Conservation (phyloP, 2,329 filamentous ascomycete species). For the Claviceps spartinae region DNA sequence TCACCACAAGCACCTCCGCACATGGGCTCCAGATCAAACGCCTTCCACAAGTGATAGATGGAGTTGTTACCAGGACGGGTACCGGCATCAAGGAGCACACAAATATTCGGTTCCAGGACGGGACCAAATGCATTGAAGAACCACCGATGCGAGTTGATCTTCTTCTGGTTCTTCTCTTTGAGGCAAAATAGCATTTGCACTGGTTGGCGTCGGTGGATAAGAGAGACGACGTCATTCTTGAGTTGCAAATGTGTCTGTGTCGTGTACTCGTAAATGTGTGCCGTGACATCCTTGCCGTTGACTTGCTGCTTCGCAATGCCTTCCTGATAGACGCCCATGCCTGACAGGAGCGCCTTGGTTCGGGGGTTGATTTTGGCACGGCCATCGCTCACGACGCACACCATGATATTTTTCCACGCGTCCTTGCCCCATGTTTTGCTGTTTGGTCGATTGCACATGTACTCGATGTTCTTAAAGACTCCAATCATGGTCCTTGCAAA, state of each 20-base stretch:
- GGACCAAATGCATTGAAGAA: conserved; percentile 96
- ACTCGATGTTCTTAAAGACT: conserved; percentile 97
- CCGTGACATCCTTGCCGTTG: conserved; percentile 89
- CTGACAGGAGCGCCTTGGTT: conserved; percentile 78
- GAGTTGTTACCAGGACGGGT: conserved; percentile 89
- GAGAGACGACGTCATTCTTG: conserved; percentile 75
- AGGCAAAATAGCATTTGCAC: conserved; percentile 96
- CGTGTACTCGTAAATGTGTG: conserved; percentile 94
- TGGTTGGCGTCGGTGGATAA: conserved; percentile 76
- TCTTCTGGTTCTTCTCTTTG: conserved; percentile 99
- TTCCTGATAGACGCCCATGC: conserved; percentile 93
- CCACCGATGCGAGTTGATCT: conserved; percentile 99
- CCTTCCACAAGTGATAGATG: conserved; percentile 97
- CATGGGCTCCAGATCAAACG: conserved; percentile 94
- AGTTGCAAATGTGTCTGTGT: conserved; percentile 76
- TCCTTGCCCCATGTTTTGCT: conserved; percentile 98
- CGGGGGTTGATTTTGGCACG: conserved; percentile 92
- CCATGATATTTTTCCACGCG: conserved; percentile 99
- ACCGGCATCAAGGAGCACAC: conserved; percentile 88
- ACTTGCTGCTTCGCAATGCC: conserved; percentile 98
- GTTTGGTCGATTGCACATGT: conserved; percentile 86
- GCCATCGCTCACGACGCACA: conserved; percentile 92
- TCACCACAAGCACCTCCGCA: conserved; percentile 95
- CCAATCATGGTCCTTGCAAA: conserved; percentile 93
- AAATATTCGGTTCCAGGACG: conserved; percentile 89